Conservation (phyloP, 495 filamentous ascomycete genomes). For the Aspergillus ellipticus region DNA sequence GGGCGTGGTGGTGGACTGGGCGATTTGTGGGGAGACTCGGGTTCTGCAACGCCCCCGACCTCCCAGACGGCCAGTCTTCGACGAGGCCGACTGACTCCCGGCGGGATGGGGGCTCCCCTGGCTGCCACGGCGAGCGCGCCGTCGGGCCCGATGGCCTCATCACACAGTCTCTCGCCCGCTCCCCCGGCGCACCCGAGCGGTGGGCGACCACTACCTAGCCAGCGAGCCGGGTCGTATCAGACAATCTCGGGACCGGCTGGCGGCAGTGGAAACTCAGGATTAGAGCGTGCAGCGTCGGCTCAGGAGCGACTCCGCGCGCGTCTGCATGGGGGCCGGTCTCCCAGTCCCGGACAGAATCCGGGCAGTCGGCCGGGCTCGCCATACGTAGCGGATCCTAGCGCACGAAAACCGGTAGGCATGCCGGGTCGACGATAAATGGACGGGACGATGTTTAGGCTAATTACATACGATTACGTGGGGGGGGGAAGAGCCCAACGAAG, state of each 20-base stretch:
- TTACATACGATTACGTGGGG: background rate
- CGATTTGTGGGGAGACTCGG: constrained; percentile 79
- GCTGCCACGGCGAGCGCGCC: constrained; percentile 10
- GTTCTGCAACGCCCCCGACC: constrained; percentile 37
- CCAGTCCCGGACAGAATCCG: constrained; percentile 30
- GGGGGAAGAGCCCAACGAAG: background rate
- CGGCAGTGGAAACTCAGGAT: constrained; percentile 29
- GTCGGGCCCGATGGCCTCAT: constrained; percentile 7
- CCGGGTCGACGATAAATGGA: constrained; percentile 8
- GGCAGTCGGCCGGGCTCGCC: constrained; percentile 14
- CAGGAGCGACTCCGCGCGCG: constrained; percentile 67
- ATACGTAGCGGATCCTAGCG: constrained; percentile 28
- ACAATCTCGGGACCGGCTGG: constrained; percentile 16
- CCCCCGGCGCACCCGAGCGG: constrained; percentile 34
- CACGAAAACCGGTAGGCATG: constrained; percentile 36
- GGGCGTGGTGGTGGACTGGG: constrained; percentile 55
- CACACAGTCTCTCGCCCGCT: constrained; percentile 16
- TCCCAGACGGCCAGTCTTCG: constrained; percentile 55
- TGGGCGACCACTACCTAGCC: constrained; percentile 62
- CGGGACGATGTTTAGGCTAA: constrained; percentile 4
- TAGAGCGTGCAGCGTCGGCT: constrained; percentile 54
- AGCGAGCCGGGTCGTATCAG: constrained; percentile 71
- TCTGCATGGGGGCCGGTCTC: constrained; percentile 53
- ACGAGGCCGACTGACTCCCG: constrained; percentile 32
- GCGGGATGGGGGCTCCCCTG: constrained; percentile 7